Percentiles rank a stretch among this genome's conserved stretches.
These are phyloP conservation scores for Tremella yokohamensis DNA, from an alignment of 768 basidiomycete genomes.

Conservation along the genomic window DNA sequence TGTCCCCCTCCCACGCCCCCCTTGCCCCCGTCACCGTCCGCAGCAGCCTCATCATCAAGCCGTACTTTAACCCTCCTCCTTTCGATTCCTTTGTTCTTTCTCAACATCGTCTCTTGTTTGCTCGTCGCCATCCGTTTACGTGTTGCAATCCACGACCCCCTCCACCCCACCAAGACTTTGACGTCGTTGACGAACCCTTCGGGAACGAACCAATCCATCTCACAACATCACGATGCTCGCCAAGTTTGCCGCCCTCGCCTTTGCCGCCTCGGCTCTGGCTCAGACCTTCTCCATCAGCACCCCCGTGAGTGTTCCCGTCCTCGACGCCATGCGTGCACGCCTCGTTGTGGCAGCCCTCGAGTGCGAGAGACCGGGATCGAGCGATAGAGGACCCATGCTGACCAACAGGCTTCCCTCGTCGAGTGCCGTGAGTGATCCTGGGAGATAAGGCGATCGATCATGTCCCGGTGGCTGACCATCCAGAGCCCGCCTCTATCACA, in stretches of 20 bases:
- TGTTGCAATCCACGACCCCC: neutral
- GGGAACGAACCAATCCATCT: conserved; percentile 4
- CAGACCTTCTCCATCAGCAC: conserved; percentile 45
- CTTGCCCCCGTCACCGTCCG: conserved; percentile 1
- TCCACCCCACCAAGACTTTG: neutral
- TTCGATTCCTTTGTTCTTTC: neutral
- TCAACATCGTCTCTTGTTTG: neutral
- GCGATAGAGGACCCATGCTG: conserved; percentile 9
- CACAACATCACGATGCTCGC: conserved; percentile 27
- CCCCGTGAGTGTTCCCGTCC: conserved; percentile 33
- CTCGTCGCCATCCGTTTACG: neutral
- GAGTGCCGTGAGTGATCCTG: conserved; percentile 38
- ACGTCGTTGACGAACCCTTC: neutral
- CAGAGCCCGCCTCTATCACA: conserved; percentile 36
- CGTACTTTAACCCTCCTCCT: neutral
- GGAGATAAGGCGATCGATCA: too few species aligned
- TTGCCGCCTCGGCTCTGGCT: conserved; percentile 39
- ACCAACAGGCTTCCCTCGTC: conserved; percentile 37
- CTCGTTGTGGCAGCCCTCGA: neutral
- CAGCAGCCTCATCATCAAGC: neutral
- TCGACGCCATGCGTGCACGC: neutral
- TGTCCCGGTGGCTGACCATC: too few species aligned
- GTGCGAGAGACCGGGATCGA: neutral
- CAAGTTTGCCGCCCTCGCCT: conserved; percentile 29
- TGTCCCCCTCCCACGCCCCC: neutral